Percentiles rank a stretch among this genome's conserved stretches.
Conservation (phyloP, 2,329 filamentous ascomycete species). For the Penicillium griseofulvum region DNA sequence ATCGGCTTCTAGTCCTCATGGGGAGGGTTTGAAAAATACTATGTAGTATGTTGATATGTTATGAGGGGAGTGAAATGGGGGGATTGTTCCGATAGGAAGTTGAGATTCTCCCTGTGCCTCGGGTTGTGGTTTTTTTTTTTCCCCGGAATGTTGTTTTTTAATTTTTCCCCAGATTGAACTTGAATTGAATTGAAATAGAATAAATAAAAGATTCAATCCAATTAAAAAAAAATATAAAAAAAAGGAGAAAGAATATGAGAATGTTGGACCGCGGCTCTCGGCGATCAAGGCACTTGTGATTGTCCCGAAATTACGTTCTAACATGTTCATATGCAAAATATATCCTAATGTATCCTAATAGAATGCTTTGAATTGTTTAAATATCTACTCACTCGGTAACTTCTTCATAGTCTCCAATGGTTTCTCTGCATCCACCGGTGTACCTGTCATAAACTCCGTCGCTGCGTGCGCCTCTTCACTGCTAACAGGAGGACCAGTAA, state of each 20-base stretch:
- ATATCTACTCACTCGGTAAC: slow-evolving; percentile 5
- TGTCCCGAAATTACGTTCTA: neutral
- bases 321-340: too few relatives aligned
- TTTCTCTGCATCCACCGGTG: slow-evolving; percentile 35
- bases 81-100: neutral
- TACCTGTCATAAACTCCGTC: slow-evolving; percentile 34
- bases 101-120: slow-evolving; percentile 1
- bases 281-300: slow-evolving; percentile 32
- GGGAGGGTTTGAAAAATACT: slow-evolving; percentile 16
- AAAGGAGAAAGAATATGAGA: too few relatives aligned
- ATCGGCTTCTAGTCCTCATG: slow-evolving; percentile 30
- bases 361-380: neutral
- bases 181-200: too few relatives aligned
- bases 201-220: neutral
- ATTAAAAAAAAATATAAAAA: neutral
- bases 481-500: slow-evolving; percentile 55
- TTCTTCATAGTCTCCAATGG: slow-evolving; percentile 22
- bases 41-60: neutral
- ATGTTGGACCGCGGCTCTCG: slow-evolving; percentile 35
- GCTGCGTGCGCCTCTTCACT: slow-evolving; percentile 27
- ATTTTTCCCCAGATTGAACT: neutral
- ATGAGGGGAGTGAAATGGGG: neutral
- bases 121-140: slow-evolving; percentile 4
- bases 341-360: neutral
- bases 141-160: slow-evolving; percentile 2